A percentile compares a stretch with the other conserved stretches of the same genome.
These are phyloP conservation scores for Zygosaccharomyces pseudobailii DNA, from an alignment of 1,139 yeast species.

Conservation along the genomic window DNA sequence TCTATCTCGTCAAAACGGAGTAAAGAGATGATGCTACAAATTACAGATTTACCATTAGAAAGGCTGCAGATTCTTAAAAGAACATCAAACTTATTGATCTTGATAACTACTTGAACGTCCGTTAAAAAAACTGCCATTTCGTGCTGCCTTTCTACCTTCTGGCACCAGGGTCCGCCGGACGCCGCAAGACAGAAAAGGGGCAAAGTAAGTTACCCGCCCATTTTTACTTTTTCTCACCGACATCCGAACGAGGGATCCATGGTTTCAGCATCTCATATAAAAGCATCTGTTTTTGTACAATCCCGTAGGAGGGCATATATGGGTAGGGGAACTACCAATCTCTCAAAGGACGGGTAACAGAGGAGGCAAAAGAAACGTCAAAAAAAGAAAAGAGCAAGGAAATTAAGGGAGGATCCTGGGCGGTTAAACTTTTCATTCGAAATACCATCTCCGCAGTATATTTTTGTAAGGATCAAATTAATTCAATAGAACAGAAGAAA, in stretches of 20 bases:
- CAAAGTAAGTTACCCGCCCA: neutral
- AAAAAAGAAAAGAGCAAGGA: neutral
- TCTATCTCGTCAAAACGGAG: neutral
- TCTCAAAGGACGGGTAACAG: neutral
- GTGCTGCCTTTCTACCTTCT: neutral
- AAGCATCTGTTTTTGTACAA: constrained; percentile 14
- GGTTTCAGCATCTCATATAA: constrained; percentile 12
- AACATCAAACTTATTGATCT: neutral
- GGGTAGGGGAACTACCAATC: neutral
- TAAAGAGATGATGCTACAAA: neutral
- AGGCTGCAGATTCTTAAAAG: too few species aligned
- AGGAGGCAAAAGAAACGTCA: neutral
- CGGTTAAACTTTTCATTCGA: neutral
- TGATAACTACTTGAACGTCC: too few species aligned
- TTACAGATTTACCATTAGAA: neutral
- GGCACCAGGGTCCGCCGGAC: neutral
- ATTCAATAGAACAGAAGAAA: neutral
- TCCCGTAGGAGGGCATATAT: constrained; percentile 6
- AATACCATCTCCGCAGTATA: neutral
- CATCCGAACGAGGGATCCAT: neutral
- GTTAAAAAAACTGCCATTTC: neutral
- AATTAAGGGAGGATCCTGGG: constrained; percentile 1
- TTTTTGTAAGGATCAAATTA: neutral
- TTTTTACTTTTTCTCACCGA: constrained; percentile 1
- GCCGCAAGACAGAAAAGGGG: neutral